Evolutionary conservation across 176 grass and related monocot species (phyloP), one percentile per base, ranked within the genome.

Genomic region (Rhynchospora breviuscula): DNA sequence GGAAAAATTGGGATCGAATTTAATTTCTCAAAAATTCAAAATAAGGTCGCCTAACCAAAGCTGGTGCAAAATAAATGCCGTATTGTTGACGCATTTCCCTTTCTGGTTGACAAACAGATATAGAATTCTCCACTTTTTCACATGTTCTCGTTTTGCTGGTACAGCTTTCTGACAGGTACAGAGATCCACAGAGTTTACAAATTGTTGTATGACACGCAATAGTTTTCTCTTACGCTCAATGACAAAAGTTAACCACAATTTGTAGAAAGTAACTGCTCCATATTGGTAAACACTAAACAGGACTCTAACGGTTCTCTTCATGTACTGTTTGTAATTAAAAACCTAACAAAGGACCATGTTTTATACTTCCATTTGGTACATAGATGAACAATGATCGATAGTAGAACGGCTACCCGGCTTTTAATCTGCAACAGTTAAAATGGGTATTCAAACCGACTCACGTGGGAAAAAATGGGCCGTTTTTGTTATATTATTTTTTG

Each of bases 151-250:
- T 14, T 26, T 76, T 75, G 5, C 6, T 75, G 72, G 72, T 15
- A 53, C 19, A 76, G 26, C 49, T 54, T 75, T 76, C 72, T 76
- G 47, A 76, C 72, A 76, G 4, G 67, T 44, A 9, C 22, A 76
- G 23, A 26, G 52, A 23, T 46, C 33, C 15, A 46, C 67, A 71
- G 43, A 46, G 46, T 21, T 45, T 18, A 46, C 67, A 47, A 43
- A 52, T 52, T 52, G 49, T 52, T 52, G 7, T 8, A 52, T 52
- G 4, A 52, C 49, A 52, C 49, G 49, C 49, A 11, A 40, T 52
- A 52, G 7, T 52, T 52, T 52, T 40, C 49, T 52, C 49, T 52
- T 8, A 52, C 49, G 0, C 10, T 52, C 10, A 11, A 52, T 52
- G 2, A 1, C 9, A 52, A 52, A 52, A 52, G 10, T 52, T 52